phyloP scores from a whole-genome alignment of 768 basidiomycete genomes.

The Rossbeevera mucosa region DNA sequence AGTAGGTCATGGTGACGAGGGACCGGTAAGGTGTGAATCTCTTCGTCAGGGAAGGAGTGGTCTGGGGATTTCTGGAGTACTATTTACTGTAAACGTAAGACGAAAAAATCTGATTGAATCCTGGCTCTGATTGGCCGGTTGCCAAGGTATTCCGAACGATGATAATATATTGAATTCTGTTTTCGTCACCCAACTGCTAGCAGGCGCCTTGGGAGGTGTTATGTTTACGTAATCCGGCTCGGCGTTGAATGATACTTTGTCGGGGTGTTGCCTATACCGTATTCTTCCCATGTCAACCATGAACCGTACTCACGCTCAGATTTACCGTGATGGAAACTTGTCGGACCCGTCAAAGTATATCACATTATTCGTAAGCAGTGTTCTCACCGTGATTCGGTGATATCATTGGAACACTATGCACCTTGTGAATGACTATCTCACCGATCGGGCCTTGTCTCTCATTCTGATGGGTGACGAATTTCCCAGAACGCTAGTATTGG shows the following conservation, averaged over 20 bases:
- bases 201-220: no score
- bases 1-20: neutral
- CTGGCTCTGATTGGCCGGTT: neutral
- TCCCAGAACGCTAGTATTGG: no score
- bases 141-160: no score
- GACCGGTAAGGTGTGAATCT: neutral
- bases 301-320: neutral
- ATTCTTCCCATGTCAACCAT: neutral
- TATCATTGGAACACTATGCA: neutral
- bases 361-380: neutral
- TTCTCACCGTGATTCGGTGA: neutral
- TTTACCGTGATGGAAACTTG: neutral
- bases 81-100: neutral
- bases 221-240: no score
- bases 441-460: neutral
- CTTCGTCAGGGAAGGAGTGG: neutral
- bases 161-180: no score
- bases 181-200: neutral
- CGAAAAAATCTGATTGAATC: neutral
- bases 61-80: neutral
- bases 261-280: neutral
- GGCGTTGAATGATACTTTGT: neutral
- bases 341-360: neutral
- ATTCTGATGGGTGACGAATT: neutral
- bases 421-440: no score